phyloP scores from a whole-genome alignment of 225 moss, liverwort and hornwort genomes.

The Asterella californica region DNA sequence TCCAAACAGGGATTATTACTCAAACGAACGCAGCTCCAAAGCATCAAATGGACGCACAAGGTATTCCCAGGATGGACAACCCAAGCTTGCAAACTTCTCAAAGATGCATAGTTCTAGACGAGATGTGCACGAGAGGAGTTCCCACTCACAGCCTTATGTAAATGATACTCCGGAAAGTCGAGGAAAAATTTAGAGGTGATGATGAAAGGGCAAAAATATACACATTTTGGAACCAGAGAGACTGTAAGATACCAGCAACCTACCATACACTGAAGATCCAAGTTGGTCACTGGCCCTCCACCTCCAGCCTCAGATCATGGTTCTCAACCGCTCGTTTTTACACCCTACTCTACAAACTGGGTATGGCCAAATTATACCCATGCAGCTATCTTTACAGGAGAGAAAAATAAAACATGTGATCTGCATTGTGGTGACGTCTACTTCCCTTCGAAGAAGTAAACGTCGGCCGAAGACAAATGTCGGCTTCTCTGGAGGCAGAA shows the following conservation, averaged over 20 bases:
- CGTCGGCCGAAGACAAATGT: not conserved
- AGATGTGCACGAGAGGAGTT: too few relatives aligned
- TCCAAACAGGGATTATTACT: too few relatives aligned
- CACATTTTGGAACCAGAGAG: not conserved
- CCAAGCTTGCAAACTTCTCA: too few relatives aligned
- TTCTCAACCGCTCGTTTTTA: not conserved
- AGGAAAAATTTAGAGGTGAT: not conserved
- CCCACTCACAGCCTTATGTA: too few relatives aligned
- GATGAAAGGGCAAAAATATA: not conserved
- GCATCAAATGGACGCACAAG: too few relatives aligned
- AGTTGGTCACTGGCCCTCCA: not conserved
- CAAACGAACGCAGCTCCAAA: too few relatives aligned
- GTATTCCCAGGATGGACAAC: too few relatives aligned
- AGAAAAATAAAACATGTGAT: not conserved
- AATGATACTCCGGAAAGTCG: not conserved
- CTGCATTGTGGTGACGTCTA: not conserved
- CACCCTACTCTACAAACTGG: not conserved
- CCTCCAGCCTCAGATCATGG: not conserved
- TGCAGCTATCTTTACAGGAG: not conserved
- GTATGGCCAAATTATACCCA: conserved; percentile 5
- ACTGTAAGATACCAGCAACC: not conserved
- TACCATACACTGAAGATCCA: not conserved
- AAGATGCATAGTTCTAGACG: too few relatives aligned
- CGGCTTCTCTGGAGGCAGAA: not conserved
- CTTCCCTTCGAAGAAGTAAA: not conserved